Evolutionary conservation across 768 basidiomycete genomes (phyloP), one percentile per base, ranked within the genome.

Genomic region (Gloeopeniophorella convolvens): DNA sequence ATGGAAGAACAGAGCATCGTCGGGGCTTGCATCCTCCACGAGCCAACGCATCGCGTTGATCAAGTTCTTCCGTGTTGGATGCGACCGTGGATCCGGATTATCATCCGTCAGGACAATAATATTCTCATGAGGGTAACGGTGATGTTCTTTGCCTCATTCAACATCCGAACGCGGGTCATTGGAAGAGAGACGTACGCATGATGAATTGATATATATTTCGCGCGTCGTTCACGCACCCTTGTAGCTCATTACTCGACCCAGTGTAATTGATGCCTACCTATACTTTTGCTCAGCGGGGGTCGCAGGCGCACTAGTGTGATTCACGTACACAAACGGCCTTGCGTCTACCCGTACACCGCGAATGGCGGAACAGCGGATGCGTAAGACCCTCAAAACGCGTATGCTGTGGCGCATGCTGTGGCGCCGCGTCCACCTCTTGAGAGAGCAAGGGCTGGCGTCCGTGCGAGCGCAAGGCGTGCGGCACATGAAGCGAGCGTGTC

Each of bases 151-250:
- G 26, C 8, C n/a, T 24, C 31, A 2, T 10, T 32, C 2, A 23
- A 13, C 31, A 28, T 16, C 33, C 21, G 5, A 27, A 13, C 11
- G 24, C 34, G 31, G 51, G 54, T 56, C 31, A 33, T 34, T 24
- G 16, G 15, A 37, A 23, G 35, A 36, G 8, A 23, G n/a, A 65
- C 82, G 53, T 59, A 88, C 88, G 60, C 52, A 72, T 74, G 39
- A 94, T 68, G 71, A 97, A 97, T n/a, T 70, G 65, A 59, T 78
- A 74, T 45, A 97, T 78, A 63, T 92, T 94, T 41, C 72, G 66
- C 0, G 84, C 94, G 61, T 99, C 95, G 63, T 97, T 95, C 63
- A 95, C 85, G 63, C 95, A 98, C 9, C 95, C 95, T 0, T 70
- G 66, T 6, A 97, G 71, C 58, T 82, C 76, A n/a, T 76, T 76